Evolutionary conservation across 2,329 filamentous ascomycete species (phyloP).

Genomic region (Calonectria multiphialidica): DNA sequence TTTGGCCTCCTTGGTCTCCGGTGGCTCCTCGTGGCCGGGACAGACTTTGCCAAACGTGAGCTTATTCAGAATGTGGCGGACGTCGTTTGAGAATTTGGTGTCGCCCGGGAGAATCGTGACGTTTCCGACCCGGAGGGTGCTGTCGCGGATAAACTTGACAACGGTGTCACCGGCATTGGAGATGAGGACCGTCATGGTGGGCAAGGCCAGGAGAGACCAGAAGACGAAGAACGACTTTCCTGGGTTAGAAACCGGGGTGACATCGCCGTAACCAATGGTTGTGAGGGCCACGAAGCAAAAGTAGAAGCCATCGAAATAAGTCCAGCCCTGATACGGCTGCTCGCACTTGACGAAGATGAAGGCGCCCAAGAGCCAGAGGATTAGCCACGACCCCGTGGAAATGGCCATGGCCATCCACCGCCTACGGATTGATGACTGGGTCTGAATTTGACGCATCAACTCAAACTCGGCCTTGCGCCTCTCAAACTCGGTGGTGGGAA

Average conservation of each 20-base stretch:
- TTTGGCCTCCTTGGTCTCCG: background rate
- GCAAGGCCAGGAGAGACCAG: constrained; percentile 88
- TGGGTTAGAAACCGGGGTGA: constrained; percentile 80
- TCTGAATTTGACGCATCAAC: constrained; percentile 85
- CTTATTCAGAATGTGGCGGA: constrained; percentile 57
- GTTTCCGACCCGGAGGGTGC: constrained; percentile 67
- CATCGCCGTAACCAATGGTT: constrained; percentile 90
- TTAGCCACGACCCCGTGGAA: constrained; percentile 75
- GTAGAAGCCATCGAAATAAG: constrained; percentile 86
- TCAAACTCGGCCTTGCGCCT: constrained; percentile 79
- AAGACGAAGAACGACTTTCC: constrained; percentile 93
- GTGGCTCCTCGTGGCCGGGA: constrained; percentile 22
- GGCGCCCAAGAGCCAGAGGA: constrained; percentile 86
- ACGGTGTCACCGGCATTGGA: constrained; percentile 88
- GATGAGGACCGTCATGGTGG: constrained; percentile 89
- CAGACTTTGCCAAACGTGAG: constrained; percentile 60
- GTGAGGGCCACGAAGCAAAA: constrained; percentile 87
- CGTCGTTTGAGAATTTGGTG: constrained; percentile 57
- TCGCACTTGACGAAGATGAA: constrained; percentile 75
- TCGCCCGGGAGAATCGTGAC: constrained; percentile 73
- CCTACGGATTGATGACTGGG: constrained; percentile 71
- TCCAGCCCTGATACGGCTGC: constrained; percentile 68
- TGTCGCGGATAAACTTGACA: constrained; percentile 70
- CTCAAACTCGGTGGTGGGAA: constrained; percentile 60
- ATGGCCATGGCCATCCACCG: constrained; percentile 80